A percentile compares a stretch with the other conserved stretches of the same genome.
phyloP scores from a whole-genome alignment of 2,329 filamentous ascomycete species.

The Paecilomyces formosus region DNA sequence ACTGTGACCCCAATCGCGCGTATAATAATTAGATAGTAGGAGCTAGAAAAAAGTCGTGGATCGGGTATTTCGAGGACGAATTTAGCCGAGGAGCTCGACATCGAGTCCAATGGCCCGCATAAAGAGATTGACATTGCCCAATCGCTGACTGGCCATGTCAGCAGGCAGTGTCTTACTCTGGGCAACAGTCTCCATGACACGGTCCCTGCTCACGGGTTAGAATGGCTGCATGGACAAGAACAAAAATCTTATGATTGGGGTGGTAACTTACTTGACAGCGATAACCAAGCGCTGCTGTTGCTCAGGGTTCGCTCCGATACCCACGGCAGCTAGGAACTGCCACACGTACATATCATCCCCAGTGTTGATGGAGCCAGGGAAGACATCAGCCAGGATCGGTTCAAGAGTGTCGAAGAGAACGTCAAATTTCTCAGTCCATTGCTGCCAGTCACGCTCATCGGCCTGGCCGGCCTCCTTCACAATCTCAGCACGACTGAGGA shows the following conservation, averaged over 20 bases:
- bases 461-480: constrained; percentile 73
- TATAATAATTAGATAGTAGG: background rate
- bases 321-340: constrained; percentile 94
- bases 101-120: constrained; percentile 99
- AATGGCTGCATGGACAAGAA: background rate
- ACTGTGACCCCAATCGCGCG: background rate
- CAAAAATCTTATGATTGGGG: background rate
- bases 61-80: background rate
- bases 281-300: constrained; percentile 93
- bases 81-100: constrained; percentile 66
- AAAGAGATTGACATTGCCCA: constrained; percentile 93
- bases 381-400: constrained; percentile 73
- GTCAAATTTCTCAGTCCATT: constrained; percentile 80
- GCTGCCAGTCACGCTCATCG: constrained; percentile 65
- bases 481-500: constrained; percentile 87
- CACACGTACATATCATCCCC: constrained; percentile 95
- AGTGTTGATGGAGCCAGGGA: constrained; percentile 83
- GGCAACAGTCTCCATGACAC: constrained; percentile 89
- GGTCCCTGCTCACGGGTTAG: constrained; percentile 49
- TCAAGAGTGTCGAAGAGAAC: constrained; percentile 81
- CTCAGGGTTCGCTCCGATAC: constrained; percentile 84
- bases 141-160: constrained; percentile 73
- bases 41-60: background rate
- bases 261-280: constrained; percentile 65
- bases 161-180: constrained; percentile 83